Evolutionary conservation across 257 asterid genomes (phyloP).

Genomic region (Penstemon davidsonii): DNA sequence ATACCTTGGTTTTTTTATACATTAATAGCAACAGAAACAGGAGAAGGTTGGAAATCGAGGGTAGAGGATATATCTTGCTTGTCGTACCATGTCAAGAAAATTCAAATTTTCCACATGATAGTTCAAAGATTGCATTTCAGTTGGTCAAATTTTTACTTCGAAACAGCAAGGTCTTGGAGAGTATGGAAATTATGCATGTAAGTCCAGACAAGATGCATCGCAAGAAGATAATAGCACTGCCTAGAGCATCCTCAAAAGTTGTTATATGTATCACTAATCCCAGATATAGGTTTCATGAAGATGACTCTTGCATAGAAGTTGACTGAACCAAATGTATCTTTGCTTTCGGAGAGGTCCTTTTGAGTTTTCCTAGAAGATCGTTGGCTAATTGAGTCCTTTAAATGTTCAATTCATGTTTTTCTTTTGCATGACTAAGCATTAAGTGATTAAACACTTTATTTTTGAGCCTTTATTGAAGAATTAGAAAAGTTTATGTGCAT

Average conservation of each 20-base stretch:
- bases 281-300: constrained; percentile 26
- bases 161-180: constrained; percentile 29
- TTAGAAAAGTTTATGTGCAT: too few relatives aligned
- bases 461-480: not conserved
- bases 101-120: constrained; percentile 22
- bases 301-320: constrained; percentile 32
- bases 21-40: constrained; percentile 6
- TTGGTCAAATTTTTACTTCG: constrained; percentile 29
- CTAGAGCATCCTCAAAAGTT: constrained; percentile 30
- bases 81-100: constrained; percentile 26
- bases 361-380: not conserved
- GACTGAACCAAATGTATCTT: constrained; percentile 23
- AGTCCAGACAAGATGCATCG: not conserved
- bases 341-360: not conserved
- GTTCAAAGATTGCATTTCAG: constrained; percentile 22
- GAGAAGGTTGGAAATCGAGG: constrained; percentile 24
- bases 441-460: not conserved
- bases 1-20: too few relatives aligned
- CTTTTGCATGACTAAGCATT: not conserved
- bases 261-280: constrained; percentile 22
- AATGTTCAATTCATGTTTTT: not conserved
- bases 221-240: constrained; percentile 6
- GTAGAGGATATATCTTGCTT: constrained; percentile 26
- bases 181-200: constrained; percentile 21
- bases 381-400: not conserved